These are phyloP conservation scores for Grosmannia huntii DNA, from an alignment of 2,329 filamentous ascomycete species.

Conservation along the genomic window DNA sequence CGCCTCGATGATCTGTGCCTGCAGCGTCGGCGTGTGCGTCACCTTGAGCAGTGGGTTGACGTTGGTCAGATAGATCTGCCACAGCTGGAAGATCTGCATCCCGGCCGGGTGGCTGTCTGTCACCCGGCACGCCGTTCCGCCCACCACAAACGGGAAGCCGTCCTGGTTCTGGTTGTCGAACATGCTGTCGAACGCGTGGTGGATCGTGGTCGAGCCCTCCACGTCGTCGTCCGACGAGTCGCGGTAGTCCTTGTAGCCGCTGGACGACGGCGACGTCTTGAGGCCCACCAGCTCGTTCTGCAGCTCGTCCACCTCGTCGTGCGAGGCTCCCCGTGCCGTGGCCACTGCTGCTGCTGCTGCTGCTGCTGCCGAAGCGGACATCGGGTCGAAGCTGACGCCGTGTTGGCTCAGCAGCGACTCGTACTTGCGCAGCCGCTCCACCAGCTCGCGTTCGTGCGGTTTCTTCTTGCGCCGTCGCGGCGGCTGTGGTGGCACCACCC, in stretches of 20 bases:
- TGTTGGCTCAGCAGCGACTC: constrained; percentile 53
- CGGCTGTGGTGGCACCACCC: constrained; percentile 42
- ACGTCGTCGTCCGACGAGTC: constrained; percentile 43
- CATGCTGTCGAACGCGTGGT: constrained; percentile 47
- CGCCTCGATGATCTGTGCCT: constrained; percentile 51
- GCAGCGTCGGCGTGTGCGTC: constrained; percentile 52
- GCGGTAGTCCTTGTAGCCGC: constrained; percentile 6
- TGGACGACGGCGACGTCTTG: constrained; percentile 37
- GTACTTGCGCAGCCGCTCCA: constrained; percentile 57
- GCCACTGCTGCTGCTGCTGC: not conserved
- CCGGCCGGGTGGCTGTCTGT: constrained; percentile 38
- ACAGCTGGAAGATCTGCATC: constrained; percentile 50
- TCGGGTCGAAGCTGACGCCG: constrained; percentile 55
- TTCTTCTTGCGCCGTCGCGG: constrained; percentile 47
- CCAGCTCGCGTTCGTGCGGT: constrained; percentile 56
- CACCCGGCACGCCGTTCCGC: constrained; percentile 28
- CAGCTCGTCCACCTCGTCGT: constrained; percentile 42
- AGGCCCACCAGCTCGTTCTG: constrained; percentile 42
- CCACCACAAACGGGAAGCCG: constrained; percentile 45
- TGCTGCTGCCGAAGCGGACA: constrained; percentile 29
- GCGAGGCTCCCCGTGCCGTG: constrained; percentile 13
- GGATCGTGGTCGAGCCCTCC: constrained; percentile 40
- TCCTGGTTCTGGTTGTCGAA: constrained; percentile 33
- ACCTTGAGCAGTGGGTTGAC: constrained; percentile 58
- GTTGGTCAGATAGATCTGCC: constrained; percentile 59